phyloP scores from a whole-genome alignment of 2,329 filamentous ascomycete species.

The Thielaviopsis euricoi region DNA sequence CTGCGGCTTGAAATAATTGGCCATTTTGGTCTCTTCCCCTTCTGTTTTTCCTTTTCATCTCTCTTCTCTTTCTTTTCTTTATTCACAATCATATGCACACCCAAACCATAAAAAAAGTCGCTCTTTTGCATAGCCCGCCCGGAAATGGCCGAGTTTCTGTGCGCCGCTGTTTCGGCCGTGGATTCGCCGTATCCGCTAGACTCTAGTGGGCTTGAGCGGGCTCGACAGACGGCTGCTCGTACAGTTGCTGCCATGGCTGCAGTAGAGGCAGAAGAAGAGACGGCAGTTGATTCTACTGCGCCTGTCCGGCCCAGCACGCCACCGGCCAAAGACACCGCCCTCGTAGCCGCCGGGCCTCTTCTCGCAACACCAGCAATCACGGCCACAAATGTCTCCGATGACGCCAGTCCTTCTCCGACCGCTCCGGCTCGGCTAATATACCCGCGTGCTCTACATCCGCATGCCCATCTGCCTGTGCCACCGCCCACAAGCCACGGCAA shows the following conservation, averaged over 20 bases:
- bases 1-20: no score
- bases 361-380: neutral
- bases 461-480: neutral
- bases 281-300: no score
- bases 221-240: neutral
- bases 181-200: conserved; percentile 6
- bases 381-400: neutral
- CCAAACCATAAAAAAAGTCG: no score
- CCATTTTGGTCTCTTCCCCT: no score
- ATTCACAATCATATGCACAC: no score
- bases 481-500: neutral
- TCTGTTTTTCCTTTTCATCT: neutral
- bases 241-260: neutral
- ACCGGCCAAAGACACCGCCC: neutral
- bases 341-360: neutral
- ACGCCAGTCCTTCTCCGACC: neutral
- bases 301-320: neutral
- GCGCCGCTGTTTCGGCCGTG: neutral
- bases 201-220: neutral
- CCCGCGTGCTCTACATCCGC: neutral
- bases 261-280: neutral
- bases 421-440: neutral
- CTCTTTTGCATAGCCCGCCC: no score
- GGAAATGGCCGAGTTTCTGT: conserved; percentile 6
- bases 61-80: neutral